Percentiles rank a stretch among this genome's conserved stretches.
Conservation (phyloP, 495 filamentous ascomycete genomes). For the Penicillium bovifimosum region DNA sequence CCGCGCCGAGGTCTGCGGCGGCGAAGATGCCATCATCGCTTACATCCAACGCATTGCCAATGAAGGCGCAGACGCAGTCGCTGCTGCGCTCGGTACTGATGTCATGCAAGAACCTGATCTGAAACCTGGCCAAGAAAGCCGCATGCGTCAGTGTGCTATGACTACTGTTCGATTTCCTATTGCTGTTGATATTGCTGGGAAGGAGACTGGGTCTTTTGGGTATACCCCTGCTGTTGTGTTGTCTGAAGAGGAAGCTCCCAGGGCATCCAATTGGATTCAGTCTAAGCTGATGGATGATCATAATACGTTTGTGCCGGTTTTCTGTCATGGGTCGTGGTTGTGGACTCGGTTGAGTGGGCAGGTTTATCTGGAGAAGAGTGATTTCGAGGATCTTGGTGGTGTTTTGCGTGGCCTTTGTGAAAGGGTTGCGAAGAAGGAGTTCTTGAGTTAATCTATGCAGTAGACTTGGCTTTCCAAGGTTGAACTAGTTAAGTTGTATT, state of each 20-base stretch:
- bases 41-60: constrained; percentile 56
- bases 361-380: constrained; percentile 68
- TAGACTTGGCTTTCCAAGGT: too few species aligned
- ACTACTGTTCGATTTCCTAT: constrained; percentile 73
- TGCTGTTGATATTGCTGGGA: constrained; percentile 19
- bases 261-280: constrained; percentile 53
- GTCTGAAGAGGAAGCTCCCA: constrained; percentile 24
- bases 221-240: constrained; percentile 23
- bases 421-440: constrained; percentile 53
- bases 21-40: constrained; percentile 59
- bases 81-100: constrained; percentile 61
- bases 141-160: constrained; percentile 49
- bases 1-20: constrained; percentile 62
- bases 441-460: constrained; percentile 5
- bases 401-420: constrained; percentile 57
- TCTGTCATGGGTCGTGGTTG: constrained; percentile 50
- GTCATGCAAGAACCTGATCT: constrained; percentile 48
- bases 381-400: constrained; percentile 68
- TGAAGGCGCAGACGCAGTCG: constrained; percentile 52
- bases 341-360: constrained; percentile 76
- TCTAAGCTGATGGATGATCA: constrained; percentile 50
- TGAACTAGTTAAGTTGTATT: too few species aligned
- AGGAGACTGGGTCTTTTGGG: neutral
- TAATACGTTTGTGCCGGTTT: constrained; percentile 64
- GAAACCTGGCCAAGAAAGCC: constrained; percentile 45